phyloP scores from a whole-genome alignment of 108 stramenopile genomes.

The Fragilariopsis cylindrus region DNA sequence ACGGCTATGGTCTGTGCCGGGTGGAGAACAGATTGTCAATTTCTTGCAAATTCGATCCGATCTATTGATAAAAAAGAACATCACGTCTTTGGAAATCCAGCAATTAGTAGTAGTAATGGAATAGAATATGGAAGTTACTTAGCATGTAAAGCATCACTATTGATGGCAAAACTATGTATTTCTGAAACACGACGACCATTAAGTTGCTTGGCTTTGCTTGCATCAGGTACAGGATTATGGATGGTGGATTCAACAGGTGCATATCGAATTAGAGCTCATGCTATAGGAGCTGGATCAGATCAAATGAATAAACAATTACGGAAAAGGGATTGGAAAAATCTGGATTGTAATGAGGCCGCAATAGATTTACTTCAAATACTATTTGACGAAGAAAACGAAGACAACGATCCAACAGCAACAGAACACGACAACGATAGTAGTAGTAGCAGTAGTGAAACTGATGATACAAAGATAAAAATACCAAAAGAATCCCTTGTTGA shows the following conservation, averaged over 20 bases:
- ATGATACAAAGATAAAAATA: constrained; percentile 5
- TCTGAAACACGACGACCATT: constrained; percentile 41
- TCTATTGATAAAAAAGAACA: constrained; percentile 52
- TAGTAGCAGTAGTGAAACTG: background rate
- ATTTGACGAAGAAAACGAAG: background rate
- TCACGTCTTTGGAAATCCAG: constrained; percentile 34
- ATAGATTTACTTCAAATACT: constrained; percentile 16
- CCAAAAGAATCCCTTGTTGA: constrained; percentile 24
- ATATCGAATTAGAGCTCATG: constrained; percentile 64
- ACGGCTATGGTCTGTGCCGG: constrained; percentile 59
- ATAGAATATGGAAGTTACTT: constrained; percentile 53
- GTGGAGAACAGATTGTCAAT: constrained; percentile 73
- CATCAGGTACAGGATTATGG: constrained; percentile 43
- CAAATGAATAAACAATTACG: constrained; percentile 26
- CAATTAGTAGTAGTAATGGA: background rate
- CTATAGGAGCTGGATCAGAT: constrained; percentile 54
- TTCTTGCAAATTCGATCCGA: constrained; percentile 45
- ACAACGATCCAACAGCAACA: background rate
- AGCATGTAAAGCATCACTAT: constrained; percentile 57
- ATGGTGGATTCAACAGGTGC: constrained; percentile 73
- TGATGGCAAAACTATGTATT: constrained; percentile 61
- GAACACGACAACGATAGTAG: background rate
- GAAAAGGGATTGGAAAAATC: constrained; percentile 13
- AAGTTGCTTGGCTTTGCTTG: constrained; percentile 59
- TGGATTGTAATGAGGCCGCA: background rate